Base-by-base conservation (phyloP, 768 basidiomycete genomes). In the Rubroboletus satanas region DNA sequence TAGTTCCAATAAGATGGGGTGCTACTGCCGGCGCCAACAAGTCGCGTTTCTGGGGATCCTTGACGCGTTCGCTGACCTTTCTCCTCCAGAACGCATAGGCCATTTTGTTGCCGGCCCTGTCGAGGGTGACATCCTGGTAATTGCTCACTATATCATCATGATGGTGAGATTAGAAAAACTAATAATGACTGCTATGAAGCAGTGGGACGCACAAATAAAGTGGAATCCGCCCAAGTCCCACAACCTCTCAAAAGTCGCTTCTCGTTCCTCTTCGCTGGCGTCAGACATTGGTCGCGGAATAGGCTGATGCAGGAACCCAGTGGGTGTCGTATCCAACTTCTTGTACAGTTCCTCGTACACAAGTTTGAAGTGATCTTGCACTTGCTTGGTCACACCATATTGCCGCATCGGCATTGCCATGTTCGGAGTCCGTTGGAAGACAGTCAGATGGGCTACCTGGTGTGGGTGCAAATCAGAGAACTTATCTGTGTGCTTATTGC, bases 381-480 rank as follows among this genome's bases (percentile, higher is more conserved):
- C 35, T 1, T 54, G 15, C 18, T 36, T 54, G 43, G 26, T 61
- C 1, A 61, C 0, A 5, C 15, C 9, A 9, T 47, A 49, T 43
- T 57, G 60, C 1, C 21, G 7, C 55, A 54, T 61, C 7, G 60
- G 60, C 3, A 62, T 3, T 8, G 60, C 46, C n/a, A 52, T 4
- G 29, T 62, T 62, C 9, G 61, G 56, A 0, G 61, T 62, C 11
- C 56, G 60, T 32, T 62, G 55, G 31, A 62, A 62, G 3, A 61
- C 52, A 21, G 56, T 62, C 38, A 58, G 14, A 23, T 62, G 53
- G 0, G 29, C 43, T 6, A 62, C 55, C 60, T 62, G 15, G 11
- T 28, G 4, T 29, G 23, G 4, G 5, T 7, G n/a, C 10, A 28
- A 4, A 10, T 7, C 9, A 35, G 17, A 10, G 12, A 4, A 11